phyloP scores from a whole-genome alignment of 352 stramenopile species.

The Thalassiosira oceanica region DNA sequence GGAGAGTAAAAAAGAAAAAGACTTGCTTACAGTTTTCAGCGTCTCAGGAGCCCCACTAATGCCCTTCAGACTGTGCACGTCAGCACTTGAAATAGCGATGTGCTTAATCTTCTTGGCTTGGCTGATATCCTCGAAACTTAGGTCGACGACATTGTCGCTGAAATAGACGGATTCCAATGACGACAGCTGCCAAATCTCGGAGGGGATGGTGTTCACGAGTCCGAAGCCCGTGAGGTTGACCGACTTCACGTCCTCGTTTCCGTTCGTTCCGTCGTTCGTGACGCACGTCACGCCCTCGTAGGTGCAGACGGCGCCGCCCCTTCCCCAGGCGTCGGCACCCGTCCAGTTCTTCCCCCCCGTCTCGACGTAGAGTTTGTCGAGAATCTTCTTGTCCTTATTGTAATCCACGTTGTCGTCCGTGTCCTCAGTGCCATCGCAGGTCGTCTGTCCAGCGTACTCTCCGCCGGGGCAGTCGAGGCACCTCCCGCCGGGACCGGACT shows the following conservation, averaged over 20 bases:
- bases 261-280: constrained; percentile 23
- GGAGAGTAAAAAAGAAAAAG: background rate
- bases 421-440: constrained; percentile 37
- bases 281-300: constrained; percentile 48
- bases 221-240: constrained; percentile 66
- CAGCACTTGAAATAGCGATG: constrained; percentile 53
- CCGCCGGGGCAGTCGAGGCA: constrained; percentile 57
- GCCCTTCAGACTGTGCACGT: constrained; percentile 37
- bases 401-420: constrained; percentile 6
- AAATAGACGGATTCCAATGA: constrained; percentile 66
- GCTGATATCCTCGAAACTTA: constrained; percentile 68
- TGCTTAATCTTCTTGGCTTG: constrained; percentile 50
- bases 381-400: constrained; percentile 54
- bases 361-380: constrained; percentile 64
- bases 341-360: constrained; percentile 60
- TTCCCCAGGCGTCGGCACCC: constrained; percentile 43
- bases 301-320: constrained; percentile 45
- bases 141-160: constrained; percentile 60
- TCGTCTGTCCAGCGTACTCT: constrained; percentile 40
- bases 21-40: constrained; percentile 55
- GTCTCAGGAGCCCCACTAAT: constrained; percentile 36
- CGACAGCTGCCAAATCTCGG: constrained; percentile 67
- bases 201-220: constrained; percentile 60
- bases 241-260: constrained; percentile 44
- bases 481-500: constrained; percentile 26